phyloP scores from a whole-genome alignment of 1,139 yeast species.

The Zygoascus sp. region DNA sequence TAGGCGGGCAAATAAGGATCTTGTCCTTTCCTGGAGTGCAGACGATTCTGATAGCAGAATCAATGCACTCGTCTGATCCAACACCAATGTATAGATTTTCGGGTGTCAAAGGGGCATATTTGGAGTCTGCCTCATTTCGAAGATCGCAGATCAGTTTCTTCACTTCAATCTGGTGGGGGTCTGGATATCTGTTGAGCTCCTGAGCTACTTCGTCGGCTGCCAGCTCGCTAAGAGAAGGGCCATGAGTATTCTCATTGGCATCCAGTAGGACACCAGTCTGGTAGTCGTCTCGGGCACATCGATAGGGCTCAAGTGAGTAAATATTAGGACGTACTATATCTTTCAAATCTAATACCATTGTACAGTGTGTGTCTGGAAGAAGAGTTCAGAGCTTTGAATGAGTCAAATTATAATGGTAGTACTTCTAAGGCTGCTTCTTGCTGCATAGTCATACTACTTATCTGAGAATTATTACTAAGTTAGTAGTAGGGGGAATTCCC shows the following conservation, averaged over 20 bases:
- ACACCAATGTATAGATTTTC: slow-evolving; percentile 88
- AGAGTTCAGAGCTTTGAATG: too few relatives aligned
- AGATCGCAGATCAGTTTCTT: slow-evolving; percentile 67
- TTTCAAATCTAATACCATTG: slow-evolving; percentile 45
- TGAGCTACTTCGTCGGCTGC: slow-evolving; percentile 36
- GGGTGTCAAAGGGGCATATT: slow-evolving; percentile 41
- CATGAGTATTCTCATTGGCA: slow-evolving; percentile 95
- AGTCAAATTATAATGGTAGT: background rate
- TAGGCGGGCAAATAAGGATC: slow-evolving; percentile 85
- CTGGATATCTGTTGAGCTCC: slow-evolving; percentile 87
- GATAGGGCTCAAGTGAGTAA: slow-evolving; percentile 73
- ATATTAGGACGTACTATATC: slow-evolving; percentile 80
- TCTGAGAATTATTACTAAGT: background rate
- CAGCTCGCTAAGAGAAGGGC: slow-evolving; percentile 59
- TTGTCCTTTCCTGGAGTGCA: slow-evolving; percentile 82
- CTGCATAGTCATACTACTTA: background rate
- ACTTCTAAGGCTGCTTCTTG: too few relatives aligned
- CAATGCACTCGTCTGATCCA: slow-evolving; percentile 96
- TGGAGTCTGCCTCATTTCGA: slow-evolving; percentile 49
- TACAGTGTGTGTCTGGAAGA: too few relatives aligned
- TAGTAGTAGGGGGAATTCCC: too few relatives aligned
- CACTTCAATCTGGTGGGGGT: slow-evolving; percentile 85
- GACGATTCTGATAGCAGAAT: slow-evolving; percentile 76
- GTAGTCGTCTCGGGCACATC: slow-evolving; percentile 94
- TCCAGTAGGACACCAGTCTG: slow-evolving; percentile 81